These are phyloP conservation scores for Neonothopanus nambi DNA, from an alignment of 1,284 basidiomycete genomes.

Conservation along the genomic window DNA sequence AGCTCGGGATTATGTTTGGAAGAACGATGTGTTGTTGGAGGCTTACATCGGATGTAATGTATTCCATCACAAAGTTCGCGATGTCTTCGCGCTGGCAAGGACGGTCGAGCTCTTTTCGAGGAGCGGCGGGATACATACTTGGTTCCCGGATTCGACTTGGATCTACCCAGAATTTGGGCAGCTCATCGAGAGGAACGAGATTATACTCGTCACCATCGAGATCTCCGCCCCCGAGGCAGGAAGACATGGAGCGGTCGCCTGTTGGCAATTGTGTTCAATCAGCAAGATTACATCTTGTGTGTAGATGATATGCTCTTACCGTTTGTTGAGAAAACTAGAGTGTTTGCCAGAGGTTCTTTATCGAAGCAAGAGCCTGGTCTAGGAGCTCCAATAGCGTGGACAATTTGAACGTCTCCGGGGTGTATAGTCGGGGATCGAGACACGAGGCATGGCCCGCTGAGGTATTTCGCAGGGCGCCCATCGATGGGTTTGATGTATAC, in stretches of 20 bases:
- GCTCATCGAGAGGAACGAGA: constrained; percentile 44
- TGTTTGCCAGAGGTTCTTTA: constrained; percentile 51
- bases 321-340: constrained; percentile 57
- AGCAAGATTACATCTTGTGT: neutral
- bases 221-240: constrained; percentile 66
- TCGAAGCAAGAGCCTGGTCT: constrained; percentile 50
- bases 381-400: constrained; percentile 57
- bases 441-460: constrained; percentile 58
- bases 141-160: constrained; percentile 36
- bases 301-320: constrained; percentile 35
- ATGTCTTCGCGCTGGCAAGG: constrained; percentile 70
- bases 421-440: constrained; percentile 69
- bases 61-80: constrained; percentile 73
- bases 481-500: constrained; percentile 49
- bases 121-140: constrained; percentile 52
- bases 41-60: constrained; percentile 63
- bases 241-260: constrained; percentile 62
- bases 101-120: constrained; percentile 47
- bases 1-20: neutral
- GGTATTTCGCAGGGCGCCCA: constrained; percentile 37
- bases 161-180: constrained; percentile 32
- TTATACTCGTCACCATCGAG: constrained; percentile 64
- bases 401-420: constrained; percentile 68
- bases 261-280: neutral
- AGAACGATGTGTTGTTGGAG: neutral